Base-by-base conservation (phyloP, 345 rosid species). In the Sisymbrium irio region DNA sequence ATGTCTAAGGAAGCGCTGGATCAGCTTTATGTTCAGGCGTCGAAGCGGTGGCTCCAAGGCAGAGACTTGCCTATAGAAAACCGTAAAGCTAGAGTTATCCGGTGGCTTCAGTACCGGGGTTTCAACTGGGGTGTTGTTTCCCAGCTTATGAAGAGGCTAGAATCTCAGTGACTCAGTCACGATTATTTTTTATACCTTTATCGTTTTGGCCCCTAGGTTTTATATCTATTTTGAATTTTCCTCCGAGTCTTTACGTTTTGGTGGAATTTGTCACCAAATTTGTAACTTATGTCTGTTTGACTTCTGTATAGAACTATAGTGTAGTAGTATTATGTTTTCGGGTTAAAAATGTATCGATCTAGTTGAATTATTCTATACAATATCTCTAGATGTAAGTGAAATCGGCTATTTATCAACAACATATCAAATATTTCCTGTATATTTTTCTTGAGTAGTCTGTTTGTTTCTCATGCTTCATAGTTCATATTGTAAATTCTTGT, bases 61-160 rank as follows among this genome's bases (percentile, higher is more conserved):
- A 81, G 66, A 53, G 85, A 89, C 72, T 85, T 77, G 14, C 79
- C 98, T 8, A 55, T 58, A 51, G 94, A 91, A 67, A 88, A 78
- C 14, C 94, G 89, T 22, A 91, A 89, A 78, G 57, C 88, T 57
- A 89, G 96, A 82, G 83, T 93, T 9, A 73, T 93, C 30, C 78
- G 91, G 72, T 91, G 97, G 98, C 97, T 91, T 70, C 97, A 91
- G 82, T 91, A 91, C 77, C 85, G 96, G 13, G 94, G 97, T 39
- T 88, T 87, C 78, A 88, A 85, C 68, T 91, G 94, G 92, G 84
- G 85, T 22, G 88, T 89, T 9, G 84, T 85, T 60, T 36, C 74
- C 67, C 73, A 77, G 76, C 75, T 89, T 41, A 32, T 89, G 58
- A 89, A 78, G 77, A 89, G 85, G 71, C 77, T 93, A 69, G 94